Percentiles rank a stretch among this genome's conserved stretches.
Evolutionary conservation across 2,329 filamentous ascomycete genomes (phyloP).

Genomic region (Claviceps africana): DNA sequence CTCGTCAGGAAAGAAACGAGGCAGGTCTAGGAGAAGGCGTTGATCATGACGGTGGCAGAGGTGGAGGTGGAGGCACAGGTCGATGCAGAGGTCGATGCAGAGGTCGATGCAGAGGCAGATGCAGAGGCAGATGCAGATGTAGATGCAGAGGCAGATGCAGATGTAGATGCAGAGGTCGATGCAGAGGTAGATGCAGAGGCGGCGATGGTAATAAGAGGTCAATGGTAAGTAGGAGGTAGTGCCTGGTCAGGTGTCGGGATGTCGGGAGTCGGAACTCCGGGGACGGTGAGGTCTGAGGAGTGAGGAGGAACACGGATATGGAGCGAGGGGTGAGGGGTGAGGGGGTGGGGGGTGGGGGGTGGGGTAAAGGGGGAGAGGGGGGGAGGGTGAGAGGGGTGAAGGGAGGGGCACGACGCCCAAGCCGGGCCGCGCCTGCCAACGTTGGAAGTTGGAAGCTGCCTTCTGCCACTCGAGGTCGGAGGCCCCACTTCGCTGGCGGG

Average conservation of each 20-base stretch:
- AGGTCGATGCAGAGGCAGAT: too few species aligned
- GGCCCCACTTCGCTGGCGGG: too few species aligned
- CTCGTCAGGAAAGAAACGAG: neutral
- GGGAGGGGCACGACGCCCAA: neutral
- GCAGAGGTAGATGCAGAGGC: too few species aligned
- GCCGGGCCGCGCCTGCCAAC: neutral
- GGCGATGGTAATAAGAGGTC: conserved; percentile 3
- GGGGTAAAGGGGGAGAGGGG: neutral
- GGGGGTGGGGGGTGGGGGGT: too few species aligned
- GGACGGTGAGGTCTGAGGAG: neutral
- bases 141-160: too few species aligned
- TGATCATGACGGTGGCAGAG: neutral
- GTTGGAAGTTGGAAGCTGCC: neutral
- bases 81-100: too few species aligned
- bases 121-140: too few species aligned
- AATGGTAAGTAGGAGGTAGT: neutral
- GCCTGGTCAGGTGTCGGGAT: neutral
- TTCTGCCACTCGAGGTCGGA: neutral
- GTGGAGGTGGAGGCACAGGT: too few species aligned
- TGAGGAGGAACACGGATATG: too few species aligned
- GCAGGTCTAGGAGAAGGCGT: neutral
- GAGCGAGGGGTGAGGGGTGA: too few species aligned
- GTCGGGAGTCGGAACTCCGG: neutral
- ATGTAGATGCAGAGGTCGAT: too few species aligned
- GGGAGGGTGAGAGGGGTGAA: neutral